These are phyloP conservation scores for Xylaria sp. DNA, from an alignment of 2,329 filamentous ascomycete species.

Conservation along the genomic window DNA sequence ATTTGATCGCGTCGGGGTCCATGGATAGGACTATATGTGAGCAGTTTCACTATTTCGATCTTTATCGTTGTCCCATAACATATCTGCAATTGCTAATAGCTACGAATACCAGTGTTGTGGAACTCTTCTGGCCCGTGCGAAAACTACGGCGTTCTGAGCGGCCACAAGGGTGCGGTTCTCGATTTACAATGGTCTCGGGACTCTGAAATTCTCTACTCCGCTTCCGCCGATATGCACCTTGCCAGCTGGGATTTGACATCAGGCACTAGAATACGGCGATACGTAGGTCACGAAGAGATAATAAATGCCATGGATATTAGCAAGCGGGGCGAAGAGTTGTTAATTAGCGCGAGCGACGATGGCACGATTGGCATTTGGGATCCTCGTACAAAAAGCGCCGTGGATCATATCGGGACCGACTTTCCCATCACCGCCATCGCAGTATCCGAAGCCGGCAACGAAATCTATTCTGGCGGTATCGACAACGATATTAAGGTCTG, in stretches of 20 bases:
- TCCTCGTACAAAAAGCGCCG: conserved; percentile 86
- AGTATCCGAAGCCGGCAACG: conserved; percentile 93
- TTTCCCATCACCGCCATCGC: conserved; percentile 93
- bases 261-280: conserved; percentile 89
- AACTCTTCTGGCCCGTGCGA: conserved; percentile 91
- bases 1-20: conserved; percentile 90
- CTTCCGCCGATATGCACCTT: conserved; percentile 91
- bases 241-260: conserved; percentile 96
- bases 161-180: conserved; percentile 90
- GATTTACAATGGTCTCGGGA: conserved; percentile 98
- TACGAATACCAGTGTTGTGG: conserved; percentile 78
- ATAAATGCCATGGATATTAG: conserved; percentile 92
- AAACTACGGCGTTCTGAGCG: conserved; percentile 89
- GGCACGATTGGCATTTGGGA: conserved; percentile 97
- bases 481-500: conserved; percentile 98
- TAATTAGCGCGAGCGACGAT: conserved; percentile 94
- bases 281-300: conserved; percentile 94
- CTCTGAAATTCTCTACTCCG: conserved; percentile 88
- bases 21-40: conserved; percentile 92
- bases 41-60: conserved; percentile 49
- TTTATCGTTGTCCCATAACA: neutral
- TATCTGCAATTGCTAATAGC: neutral
- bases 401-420: conserved; percentile 88
- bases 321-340: conserved; percentile 87
- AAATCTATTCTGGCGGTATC: conserved; percentile 93